Percentiles rank a stretch among this genome's conserved stretches.
Conservation (phyloP, 306 rosid genomes). For the Delonix regia region DNA sequence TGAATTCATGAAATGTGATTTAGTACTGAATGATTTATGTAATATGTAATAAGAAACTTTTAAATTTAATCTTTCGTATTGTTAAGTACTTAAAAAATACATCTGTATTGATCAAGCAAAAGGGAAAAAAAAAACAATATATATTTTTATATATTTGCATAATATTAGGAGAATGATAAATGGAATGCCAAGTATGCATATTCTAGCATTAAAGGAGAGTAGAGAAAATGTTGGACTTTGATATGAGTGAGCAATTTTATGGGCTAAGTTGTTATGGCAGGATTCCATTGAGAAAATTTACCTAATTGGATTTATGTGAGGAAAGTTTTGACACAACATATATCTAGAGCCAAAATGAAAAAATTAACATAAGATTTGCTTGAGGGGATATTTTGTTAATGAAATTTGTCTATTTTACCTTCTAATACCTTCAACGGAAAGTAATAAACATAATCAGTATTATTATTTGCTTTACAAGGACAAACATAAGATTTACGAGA, state of each 20-base stretch:
- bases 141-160: no score
- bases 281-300: not conserved
- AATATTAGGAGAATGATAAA: not conserved
- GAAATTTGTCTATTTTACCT: not conserved
- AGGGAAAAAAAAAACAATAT: no score
- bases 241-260: slow-evolving; percentile 11
- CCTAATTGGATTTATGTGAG: not conserved
- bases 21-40: no score
- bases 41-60: no score
- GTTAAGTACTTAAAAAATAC: no score
- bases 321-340: not conserved
- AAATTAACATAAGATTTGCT: not conserved
- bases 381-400: not conserved
- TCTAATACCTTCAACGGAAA: not conserved
- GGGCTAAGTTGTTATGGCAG: not conserved
- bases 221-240: not conserved
- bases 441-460: no score
- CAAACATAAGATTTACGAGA: no score
- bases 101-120: no score
- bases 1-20: no score
- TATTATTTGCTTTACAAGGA: not conserved
- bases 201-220: not conserved
- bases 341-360: not conserved
- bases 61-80: no score
- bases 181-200: slow-evolving; percentile 4